phyloP scores from a whole-genome alignment of 768 basidiomycete species.

The Mycena belliarum region DNA sequence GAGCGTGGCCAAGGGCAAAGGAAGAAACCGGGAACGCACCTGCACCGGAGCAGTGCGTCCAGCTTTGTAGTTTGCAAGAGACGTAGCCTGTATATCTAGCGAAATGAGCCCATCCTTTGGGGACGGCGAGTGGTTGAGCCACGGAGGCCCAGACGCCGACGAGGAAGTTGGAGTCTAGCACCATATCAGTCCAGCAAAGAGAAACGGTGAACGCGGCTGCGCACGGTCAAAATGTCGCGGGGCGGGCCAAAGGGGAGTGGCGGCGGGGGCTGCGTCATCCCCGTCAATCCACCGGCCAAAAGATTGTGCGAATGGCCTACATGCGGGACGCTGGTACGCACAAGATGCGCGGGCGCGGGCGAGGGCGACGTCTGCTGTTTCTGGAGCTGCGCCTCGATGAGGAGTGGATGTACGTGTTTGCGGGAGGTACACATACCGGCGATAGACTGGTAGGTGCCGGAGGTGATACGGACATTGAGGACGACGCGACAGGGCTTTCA shows the following conservation, averaged over 20 bases:
- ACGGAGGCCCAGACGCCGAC: not conserved
- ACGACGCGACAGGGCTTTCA: not conserved
- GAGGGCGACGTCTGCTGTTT: not conserved
- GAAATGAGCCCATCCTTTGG: not conserved
- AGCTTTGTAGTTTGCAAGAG: not conserved
- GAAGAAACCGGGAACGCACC: too few species aligned
- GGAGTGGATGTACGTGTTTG: not conserved
- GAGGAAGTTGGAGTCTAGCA: not conserved
- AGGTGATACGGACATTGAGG: not conserved
- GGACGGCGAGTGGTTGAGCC: not conserved
- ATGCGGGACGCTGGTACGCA: not conserved
- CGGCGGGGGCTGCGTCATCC: not conserved
- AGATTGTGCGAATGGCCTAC: not conserved
- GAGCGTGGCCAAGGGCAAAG: too few species aligned
- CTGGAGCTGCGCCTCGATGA: not conserved
- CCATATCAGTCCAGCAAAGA: not conserved
- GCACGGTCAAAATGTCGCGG: not conserved
- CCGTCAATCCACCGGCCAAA: not conserved
- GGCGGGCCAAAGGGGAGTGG: conserved; percentile 5
- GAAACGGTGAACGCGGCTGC: not conserved
- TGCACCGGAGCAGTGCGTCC: not conserved
- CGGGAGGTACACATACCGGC: not conserved
- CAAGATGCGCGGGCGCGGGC: not conserved
- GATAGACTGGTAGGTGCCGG: not conserved
- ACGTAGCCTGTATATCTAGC: not conserved